Evolutionary conservation across 2,329 filamentous ascomycete species (phyloP).

Genomic region (Colletotrichum karsti): DNA sequence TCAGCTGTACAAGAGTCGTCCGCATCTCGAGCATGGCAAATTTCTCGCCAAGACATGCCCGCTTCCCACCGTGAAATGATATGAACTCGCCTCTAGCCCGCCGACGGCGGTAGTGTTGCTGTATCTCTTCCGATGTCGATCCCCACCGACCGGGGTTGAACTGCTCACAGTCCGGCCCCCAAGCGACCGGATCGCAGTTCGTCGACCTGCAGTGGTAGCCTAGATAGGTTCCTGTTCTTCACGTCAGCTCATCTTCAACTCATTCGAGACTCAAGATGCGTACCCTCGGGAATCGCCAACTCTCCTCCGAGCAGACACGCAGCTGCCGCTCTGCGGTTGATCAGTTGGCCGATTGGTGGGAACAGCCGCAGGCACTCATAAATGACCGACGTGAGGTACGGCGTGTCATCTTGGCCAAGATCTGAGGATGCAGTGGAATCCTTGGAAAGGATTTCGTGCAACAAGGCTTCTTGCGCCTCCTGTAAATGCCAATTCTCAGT

Average conservation of each 20-base stretch:
- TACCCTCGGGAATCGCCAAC: slow-evolving; percentile 39
- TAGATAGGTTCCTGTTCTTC: slow-evolving; percentile 42
- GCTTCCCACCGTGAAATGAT: slow-evolving; percentile 49
- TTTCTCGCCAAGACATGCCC: slow-evolving; percentile 49
- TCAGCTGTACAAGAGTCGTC: slow-evolving; percentile 41
- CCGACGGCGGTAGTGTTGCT: slow-evolving; percentile 41
- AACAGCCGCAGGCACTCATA: slow-evolving; percentile 57
- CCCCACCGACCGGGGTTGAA: slow-evolving; percentile 52
- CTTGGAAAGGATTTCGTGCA: slow-evolving; percentile 38
- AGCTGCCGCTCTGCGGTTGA: slow-evolving; percentile 49
- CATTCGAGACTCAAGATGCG: background rate
- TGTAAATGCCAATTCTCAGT: slow-evolving; percentile 12
- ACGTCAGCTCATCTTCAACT: background rate
- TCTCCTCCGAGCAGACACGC: slow-evolving; percentile 35
- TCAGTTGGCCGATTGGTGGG: slow-evolving; percentile 57
- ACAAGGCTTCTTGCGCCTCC: slow-evolving; percentile 40
- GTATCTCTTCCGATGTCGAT: slow-evolving; percentile 41
- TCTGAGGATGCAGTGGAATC: slow-evolving; percentile 13
- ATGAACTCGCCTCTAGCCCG: slow-evolving; percentile 48
- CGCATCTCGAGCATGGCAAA: slow-evolving; percentile 48
- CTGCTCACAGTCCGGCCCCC: slow-evolving; percentile 42
- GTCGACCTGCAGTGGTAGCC: slow-evolving; percentile 50
- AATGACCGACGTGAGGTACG: slow-evolving; percentile 51
- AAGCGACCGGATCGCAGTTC: slow-evolving; percentile 41
- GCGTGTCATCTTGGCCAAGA: slow-evolving; percentile 41